phyloP scores from a whole-genome alignment of 805 yeast species.

The Hanseniaspora taiwanica region DNA sequence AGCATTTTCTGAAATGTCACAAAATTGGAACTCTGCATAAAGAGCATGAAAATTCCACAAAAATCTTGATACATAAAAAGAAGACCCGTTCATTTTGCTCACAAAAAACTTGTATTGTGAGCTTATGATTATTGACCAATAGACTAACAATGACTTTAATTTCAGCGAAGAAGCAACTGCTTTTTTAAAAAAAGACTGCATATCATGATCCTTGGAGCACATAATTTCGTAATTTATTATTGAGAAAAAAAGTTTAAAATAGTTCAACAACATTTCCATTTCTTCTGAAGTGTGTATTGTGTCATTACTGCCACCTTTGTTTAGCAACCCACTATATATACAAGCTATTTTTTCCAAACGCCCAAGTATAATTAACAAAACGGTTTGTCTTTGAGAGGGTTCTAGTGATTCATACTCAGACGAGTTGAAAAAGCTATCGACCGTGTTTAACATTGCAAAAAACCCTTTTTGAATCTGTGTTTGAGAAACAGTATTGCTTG shows the following conservation, averaged over 20 bases:
- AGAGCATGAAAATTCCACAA: constrained; percentile 57
- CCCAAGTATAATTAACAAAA: constrained; percentile 27
- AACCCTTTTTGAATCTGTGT: constrained; percentile 35
- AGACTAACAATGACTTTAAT: constrained; percentile 33
- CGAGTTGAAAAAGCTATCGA: constrained; percentile 27
- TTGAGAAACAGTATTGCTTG: constrained; percentile 11
- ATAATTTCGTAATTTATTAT: constrained; percentile 43
- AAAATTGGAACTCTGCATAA: constrained; percentile 54
- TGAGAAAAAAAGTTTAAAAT: constrained; percentile 32
- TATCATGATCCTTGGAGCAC: constrained; percentile 24
- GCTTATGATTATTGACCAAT: constrained; percentile 14
- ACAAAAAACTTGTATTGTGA: constrained; percentile 6
- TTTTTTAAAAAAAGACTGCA: constrained; percentile 29
- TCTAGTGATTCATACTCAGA: constrained; percentile 13
- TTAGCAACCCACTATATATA: background rate
- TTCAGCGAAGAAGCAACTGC: constrained; percentile 32
- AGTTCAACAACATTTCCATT: constrained; percentile 15
- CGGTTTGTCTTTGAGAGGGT: constrained; percentile 26
- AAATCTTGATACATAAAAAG: constrained; percentile 26
- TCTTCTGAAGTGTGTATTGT: background rate
- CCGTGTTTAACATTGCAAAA: constrained; percentile 34
- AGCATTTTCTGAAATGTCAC: constrained; percentile 50
- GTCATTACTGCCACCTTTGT: background rate
- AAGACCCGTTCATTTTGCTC: background rate
- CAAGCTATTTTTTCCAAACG: background rate